phyloP scores from a whole-genome alignment of 495 filamentous ascomycete species.

The Lophiostoma macrostomum region DNA sequence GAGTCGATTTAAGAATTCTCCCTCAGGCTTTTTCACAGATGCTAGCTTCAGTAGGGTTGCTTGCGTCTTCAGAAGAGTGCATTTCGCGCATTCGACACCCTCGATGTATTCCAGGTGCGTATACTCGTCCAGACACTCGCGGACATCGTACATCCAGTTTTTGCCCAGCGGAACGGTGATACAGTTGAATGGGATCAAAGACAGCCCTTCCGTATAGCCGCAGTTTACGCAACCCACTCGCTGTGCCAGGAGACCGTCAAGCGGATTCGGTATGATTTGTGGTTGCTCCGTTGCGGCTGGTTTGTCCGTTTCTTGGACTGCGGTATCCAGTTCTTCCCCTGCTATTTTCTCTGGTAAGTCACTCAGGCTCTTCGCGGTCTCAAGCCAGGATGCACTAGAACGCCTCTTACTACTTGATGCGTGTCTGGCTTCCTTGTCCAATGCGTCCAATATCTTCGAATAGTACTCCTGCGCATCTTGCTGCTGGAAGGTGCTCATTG shows the following conservation, averaged over 20 bases:
- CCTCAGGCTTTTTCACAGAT: conserved; percentile 14
- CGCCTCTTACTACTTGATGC: conserved; percentile 41
- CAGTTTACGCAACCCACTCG: conserved; percentile 84
- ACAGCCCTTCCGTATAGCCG: conserved; percentile 80
- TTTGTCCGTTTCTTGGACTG: background rate
- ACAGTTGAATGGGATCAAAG: conserved; percentile 89
- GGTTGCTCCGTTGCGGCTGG: conserved; percentile 9
- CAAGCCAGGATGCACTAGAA: conserved; percentile 23
- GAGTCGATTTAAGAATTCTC: conserved; percentile 47
- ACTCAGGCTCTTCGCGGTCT: conserved; percentile 42
- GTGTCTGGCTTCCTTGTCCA: conserved; percentile 72
- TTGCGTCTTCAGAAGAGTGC: conserved; percentile 65
- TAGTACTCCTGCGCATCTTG: conserved; percentile 99
- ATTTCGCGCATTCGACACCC: conserved; percentile 88
- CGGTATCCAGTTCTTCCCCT: background rate
- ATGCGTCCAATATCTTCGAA: conserved; percentile 78
- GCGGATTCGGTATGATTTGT: conserved; percentile 54
- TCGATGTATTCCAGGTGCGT: conserved; percentile 79
- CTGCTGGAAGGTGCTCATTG: conserved; percentile 90
- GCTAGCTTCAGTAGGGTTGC: conserved; percentile 51
- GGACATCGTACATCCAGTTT: conserved; percentile 57
- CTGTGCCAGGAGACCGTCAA: conserved; percentile 87
- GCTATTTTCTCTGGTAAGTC: conserved; percentile 22
- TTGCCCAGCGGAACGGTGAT: conserved; percentile 75
- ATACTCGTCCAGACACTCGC: conserved; percentile 78